These are phyloP conservation scores for Phallus indusiatus DNA, from an alignment of 768 basidiomycete genomes.

Conservation along the genomic window DNA sequence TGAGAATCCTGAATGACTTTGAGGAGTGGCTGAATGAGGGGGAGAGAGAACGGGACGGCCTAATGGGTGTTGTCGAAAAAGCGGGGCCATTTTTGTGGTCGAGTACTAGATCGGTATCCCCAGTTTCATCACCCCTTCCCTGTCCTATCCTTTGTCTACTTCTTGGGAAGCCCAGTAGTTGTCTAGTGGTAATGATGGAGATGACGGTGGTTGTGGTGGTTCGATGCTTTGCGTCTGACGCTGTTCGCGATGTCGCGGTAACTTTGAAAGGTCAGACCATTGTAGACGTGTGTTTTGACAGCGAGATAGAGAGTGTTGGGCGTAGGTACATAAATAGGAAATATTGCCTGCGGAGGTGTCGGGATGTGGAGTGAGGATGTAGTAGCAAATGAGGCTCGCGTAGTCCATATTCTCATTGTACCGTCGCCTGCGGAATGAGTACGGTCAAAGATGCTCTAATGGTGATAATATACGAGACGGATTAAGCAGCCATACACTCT, in stretches of 20 bases:
- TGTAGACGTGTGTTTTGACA: slow-evolving; percentile 92
- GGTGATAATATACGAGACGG: no score
- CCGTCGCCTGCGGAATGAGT: slow-evolving; percentile 91
- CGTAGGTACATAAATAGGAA: slow-evolving; percentile 65
- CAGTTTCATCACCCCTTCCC: not conserved
- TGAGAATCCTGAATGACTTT: not conserved
- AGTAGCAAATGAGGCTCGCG: slow-evolving; percentile 53
- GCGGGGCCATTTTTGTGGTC: slow-evolving; percentile 46
- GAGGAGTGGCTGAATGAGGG: not conserved
- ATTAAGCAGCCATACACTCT: no score
- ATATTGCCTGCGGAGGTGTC: slow-evolving; percentile 82
- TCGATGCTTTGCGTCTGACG: slow-evolving; percentile 6
- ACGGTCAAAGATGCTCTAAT: no score
- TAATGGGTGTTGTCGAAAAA: slow-evolving; percentile 46
- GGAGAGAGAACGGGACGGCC: slow-evolving; percentile 3
- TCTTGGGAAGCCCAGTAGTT: not conserved
- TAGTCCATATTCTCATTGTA: slow-evolving; percentile 84
- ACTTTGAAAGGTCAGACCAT: slow-evolving; percentile 58
- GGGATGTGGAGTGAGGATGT: slow-evolving; percentile 66
- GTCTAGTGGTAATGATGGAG: not conserved
- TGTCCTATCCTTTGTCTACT: not conserved
- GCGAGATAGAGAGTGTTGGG: slow-evolving; percentile 74
- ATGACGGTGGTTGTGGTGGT: not conserved
- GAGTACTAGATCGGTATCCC: not conserved
- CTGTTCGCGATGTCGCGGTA: slow-evolving; percentile 12